phyloP scores from a whole-genome alignment of 1,284 basidiomycete species.

The Anthracocystis setariae region DNA sequence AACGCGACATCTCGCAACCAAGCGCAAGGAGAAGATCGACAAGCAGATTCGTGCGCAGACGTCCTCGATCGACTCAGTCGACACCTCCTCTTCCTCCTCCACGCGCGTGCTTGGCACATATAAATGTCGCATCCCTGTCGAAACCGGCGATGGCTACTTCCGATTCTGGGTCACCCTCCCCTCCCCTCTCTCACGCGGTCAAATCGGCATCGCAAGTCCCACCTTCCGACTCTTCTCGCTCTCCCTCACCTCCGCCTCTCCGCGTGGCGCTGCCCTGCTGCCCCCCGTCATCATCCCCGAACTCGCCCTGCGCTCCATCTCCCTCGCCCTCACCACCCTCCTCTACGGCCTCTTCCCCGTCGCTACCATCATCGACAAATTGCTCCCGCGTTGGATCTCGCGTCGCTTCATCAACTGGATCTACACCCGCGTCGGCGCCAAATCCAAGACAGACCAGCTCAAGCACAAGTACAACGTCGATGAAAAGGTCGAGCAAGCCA shows the following conservation, averaged over 20 bases:
- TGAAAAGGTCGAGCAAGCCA: conserved; percentile 42
- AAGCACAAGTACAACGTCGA: conserved; percentile 45
- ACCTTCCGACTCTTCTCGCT: conserved; percentile 56
- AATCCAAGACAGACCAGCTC: conserved; percentile 39
- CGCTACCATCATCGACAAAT: conserved; percentile 50
- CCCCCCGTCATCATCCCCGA: conserved; percentile 58
- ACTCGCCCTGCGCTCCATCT: conserved; percentile 48
- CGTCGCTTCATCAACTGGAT: conserved; percentile 46
- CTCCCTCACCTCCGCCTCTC: conserved; percentile 54
- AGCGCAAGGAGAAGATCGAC: conserved; percentile 44
- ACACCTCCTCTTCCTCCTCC: conserved; percentile 15
- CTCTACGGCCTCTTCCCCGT: conserved; percentile 57
- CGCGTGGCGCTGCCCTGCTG: conserved; percentile 50
- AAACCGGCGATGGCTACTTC: conserved; percentile 58
- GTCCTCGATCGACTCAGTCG: conserved; percentile 21
- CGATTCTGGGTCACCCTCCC: conserved; percentile 44
- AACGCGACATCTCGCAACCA: conserved; percentile 28
- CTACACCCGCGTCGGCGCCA: conserved; percentile 49
- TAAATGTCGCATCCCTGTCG: conserved; percentile 51
- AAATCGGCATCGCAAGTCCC: conserved; percentile 38
- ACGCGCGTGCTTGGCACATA: conserved; percentile 42
- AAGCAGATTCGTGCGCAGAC: conserved; percentile 41
- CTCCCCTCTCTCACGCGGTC: conserved; percentile 15
- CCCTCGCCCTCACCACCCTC: conserved; percentile 39
- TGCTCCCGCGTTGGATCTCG: conserved; percentile 45